phyloP scores from a whole-genome alignment of 768 basidiomycete genomes.

The Leccinum olivaceopallidum region DNA sequence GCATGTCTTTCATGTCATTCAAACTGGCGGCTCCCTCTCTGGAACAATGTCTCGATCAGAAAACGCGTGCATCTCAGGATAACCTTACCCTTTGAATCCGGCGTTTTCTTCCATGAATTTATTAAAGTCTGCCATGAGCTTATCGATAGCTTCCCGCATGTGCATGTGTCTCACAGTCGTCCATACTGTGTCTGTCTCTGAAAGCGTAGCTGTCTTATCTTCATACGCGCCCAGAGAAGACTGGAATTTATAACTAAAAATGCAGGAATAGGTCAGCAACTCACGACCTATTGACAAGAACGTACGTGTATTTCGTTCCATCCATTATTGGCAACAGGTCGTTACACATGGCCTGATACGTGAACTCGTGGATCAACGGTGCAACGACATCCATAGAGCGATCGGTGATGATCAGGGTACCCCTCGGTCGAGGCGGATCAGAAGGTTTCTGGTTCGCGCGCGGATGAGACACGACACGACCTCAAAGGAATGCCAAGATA shows the following conservation, averaged over 20 bases:
- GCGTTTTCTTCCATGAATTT: slow-evolving; percentile 93
- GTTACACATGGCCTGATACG: slow-evolving; percentile 98
- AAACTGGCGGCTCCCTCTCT: slow-evolving; percentile 83
- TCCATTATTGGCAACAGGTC: slow-evolving; percentile 89
- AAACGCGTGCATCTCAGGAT: slow-evolving; percentile 5
- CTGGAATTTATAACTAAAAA: slow-evolving; percentile 85
- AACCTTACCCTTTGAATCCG: slow-evolving; percentile 89
- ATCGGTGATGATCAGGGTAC: slow-evolving; percentile 89
- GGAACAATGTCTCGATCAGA: slow-evolving; percentile 6
- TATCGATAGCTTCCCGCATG: slow-evolving; percentile 98
- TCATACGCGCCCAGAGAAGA: slow-evolving; percentile 84
- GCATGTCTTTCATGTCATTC: slow-evolving; percentile 99
- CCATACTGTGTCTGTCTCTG: slow-evolving; percentile 90
- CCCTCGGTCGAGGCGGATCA: slow-evolving; percentile 65
- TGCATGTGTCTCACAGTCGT: slow-evolving; percentile 94
- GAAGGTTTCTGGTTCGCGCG: slow-evolving; percentile 44
- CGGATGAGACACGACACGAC: slow-evolving; percentile 2
- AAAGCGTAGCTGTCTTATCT: slow-evolving; percentile 83
- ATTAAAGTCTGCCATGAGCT: slow-evolving; percentile 94
- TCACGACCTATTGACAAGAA: slow-evolving; percentile 21
- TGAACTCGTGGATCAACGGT: slow-evolving; percentile 95
- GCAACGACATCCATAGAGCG: slow-evolving; percentile 93
- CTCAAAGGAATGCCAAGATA: neutral
- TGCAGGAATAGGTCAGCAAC: neutral
- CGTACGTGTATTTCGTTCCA: slow-evolving; percentile 84